A percentile compares a stretch with the other conserved stretches of the same genome.
These are phyloP conservation scores for Heliosperma pusillum DNA, from an alignment of 148 eudicot genomes.

Conservation along the genomic window DNA sequence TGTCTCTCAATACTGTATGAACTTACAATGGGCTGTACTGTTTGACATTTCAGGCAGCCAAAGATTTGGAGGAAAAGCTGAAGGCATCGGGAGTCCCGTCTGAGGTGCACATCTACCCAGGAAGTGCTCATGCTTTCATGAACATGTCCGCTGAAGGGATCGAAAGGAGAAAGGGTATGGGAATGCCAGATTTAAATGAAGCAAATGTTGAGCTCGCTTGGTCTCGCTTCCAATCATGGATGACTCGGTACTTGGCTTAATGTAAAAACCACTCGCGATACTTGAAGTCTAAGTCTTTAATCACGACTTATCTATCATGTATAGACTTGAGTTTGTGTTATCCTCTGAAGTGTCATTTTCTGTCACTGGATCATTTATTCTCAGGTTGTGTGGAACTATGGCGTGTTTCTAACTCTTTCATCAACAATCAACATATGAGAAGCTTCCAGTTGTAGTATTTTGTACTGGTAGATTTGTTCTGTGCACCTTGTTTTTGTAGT, in stretches of 20 bases:
- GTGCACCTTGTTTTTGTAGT: too few species aligned
- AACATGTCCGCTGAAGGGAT: slow-evolving; percentile 72
- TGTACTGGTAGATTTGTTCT: too few species aligned
- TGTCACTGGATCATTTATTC: background rate
- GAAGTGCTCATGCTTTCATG: slow-evolving; percentile 81
- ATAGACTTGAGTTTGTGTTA: background rate
- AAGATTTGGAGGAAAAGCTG: slow-evolving; percentile 81
- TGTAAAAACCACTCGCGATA: background rate
- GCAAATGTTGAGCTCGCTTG: slow-evolving; percentile 74
- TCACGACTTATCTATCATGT: slow-evolving; percentile 2
- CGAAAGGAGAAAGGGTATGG: slow-evolving; percentile 78
- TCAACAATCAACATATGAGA: background rate
- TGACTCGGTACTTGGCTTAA: slow-evolving; percentile 58
- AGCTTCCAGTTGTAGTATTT: background rate
- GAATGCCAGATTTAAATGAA: slow-evolving; percentile 64
- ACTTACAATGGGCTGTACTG: background rate
- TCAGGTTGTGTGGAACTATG: background rate
- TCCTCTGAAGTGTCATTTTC: background rate
- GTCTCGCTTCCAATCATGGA: slow-evolving; percentile 87
- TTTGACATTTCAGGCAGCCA: slow-evolving; percentile 50
- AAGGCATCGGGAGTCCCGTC: slow-evolving; percentile 60
- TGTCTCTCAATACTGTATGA: background rate
- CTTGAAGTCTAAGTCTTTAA: background rate
- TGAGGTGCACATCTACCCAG: slow-evolving; percentile 74
- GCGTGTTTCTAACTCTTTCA: background rate